Percentiles rank a stretch among this genome's conserved stretches.
Conservation (phyloP, 139 green algal genomes). For the Desmodesmus armatus region DNA sequence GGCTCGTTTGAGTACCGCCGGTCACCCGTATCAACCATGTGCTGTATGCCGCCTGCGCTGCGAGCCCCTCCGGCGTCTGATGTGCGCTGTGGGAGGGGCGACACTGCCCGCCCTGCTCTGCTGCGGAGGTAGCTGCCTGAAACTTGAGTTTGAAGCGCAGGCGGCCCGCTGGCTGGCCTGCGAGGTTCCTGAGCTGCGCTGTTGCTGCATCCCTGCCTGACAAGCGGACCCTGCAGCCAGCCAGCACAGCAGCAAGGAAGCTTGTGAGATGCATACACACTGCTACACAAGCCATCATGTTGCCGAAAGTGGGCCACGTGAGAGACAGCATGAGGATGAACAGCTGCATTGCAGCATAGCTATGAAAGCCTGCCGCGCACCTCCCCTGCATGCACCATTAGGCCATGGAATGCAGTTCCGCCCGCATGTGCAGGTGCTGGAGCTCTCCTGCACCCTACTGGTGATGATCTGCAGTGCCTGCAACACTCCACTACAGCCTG, state of each 20-base stretch:
- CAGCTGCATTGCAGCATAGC: not conserved
- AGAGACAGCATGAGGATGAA: not conserved
- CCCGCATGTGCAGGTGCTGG: no score
- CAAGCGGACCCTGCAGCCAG: constrained; percentile 16
- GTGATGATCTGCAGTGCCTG: no score
- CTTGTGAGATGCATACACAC: no score
- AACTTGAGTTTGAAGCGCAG: constrained; percentile 45
- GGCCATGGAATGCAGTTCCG: no score
- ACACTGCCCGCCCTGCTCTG: not conserved
- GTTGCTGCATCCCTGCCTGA: constrained; percentile 41
- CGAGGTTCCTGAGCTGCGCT: constrained; percentile 19
- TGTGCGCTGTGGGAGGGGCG: not conserved
- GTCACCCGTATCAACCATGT: not conserved
- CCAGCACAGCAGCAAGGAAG: not conserved
- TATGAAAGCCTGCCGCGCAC: not conserved
- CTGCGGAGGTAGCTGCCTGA: not conserved
- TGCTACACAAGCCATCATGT: no score
- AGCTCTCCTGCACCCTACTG: no score
- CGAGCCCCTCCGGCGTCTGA: constrained; percentile 14
- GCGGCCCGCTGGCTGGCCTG: constrained; percentile 3
- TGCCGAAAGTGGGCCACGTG: no score
- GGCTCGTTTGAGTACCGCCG: not conserved
- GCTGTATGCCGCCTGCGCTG: not conserved
- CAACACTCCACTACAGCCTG: no score
- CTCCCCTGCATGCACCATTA: no score